Conservation (phyloP, 2,329 filamentous ascomycete species). For the Thielaviopsis musarum region DNA sequence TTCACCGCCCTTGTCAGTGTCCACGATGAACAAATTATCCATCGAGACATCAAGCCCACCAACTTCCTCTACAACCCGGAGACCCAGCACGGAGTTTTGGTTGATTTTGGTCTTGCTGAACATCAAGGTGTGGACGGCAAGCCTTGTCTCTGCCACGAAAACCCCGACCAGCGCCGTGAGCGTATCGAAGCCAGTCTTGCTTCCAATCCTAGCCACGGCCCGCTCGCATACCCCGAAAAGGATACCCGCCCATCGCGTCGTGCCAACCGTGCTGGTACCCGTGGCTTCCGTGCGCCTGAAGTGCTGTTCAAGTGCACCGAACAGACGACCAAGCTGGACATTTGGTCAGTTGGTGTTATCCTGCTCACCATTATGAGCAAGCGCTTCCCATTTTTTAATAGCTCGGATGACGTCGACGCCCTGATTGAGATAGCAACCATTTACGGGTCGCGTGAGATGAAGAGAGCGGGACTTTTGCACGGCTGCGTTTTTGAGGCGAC, state of each 20-base stretch:
- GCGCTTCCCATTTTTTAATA: constrained; percentile 97
- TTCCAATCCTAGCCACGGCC: constrained; percentile 36
- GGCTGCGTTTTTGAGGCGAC: constrained; percentile 85
- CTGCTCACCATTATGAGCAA: constrained; percentile 83
- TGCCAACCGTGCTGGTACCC: constrained; percentile 85
- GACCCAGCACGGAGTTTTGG: constrained; percentile 68
- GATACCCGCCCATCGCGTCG: constrained; percentile 76
- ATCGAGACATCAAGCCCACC: constrained; percentile 93
- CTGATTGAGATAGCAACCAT: constrained; percentile 96
- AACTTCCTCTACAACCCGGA: constrained; percentile 88
- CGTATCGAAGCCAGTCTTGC: constrained; percentile 41
- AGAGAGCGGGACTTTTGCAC: constrained; percentile 62
- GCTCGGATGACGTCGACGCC: constrained; percentile 91
- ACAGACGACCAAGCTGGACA: constrained; percentile 84
- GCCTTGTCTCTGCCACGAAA: constrained; percentile 65
- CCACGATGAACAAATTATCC: constrained; percentile 70
- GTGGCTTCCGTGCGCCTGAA: constrained; percentile 90
- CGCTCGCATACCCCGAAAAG: constrained; percentile 55
- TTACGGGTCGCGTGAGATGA: constrained; percentile 76
- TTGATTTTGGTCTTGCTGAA: constrained; percentile 98
- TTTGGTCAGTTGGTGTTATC: constrained; percentile 96
- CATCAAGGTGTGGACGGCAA: constrained; percentile 59
- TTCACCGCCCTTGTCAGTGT: constrained; percentile 74
- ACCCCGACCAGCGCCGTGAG: constrained; percentile 42
- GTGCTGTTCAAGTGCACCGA: constrained; percentile 94